Base-by-base conservation (phyloP, 148 eudicot species). In the Chenopodium formosanum region DNA sequence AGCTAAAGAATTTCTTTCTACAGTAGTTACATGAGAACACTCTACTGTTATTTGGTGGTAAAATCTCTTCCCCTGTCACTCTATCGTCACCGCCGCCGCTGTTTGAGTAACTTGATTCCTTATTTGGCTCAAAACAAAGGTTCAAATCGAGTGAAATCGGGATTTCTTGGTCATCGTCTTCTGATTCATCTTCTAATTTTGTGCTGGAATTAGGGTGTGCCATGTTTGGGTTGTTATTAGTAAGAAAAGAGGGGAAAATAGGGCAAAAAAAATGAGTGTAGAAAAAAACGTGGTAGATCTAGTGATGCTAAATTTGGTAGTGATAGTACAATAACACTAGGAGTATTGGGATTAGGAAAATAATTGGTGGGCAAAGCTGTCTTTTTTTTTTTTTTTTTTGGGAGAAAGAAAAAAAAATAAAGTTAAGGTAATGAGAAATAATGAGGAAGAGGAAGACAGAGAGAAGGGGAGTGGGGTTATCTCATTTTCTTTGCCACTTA, bases 1-100 rank as follows among this genome's bases (percentile, higher is more conserved):
- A 90, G 85, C 91, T 91, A 63, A 78, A 91, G 84, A 91, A 91
- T 31, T 90, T 91, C 3, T 92, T 72, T 44, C 80, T 86, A 56
- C 94, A 91, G 46, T 86, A 91, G 78, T 91, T 90, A 87, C 94
- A 90, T 0, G 92, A 81, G 56, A 90, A 91, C 0, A 90, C 86
- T 75, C 91, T 84, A 73, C 69, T 23, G 74, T 31, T 62, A 74
- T 40, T 73, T 7, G 84, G 76, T 11, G 85, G 67, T 63, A 40
- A 32, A 0, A 78, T 82, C 14, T 84, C 80, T 66, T 82, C 83
- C 5, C 84, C 86, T 58, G 83, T 87, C 50, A 88, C 74, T 60
- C 81, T 84, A 83, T 1, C 78, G 13, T 68, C 66, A 29, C 50
- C 64, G 12, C 70, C 73, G 5, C 32, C 76, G 31, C 19, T 75